phyloP scores from a whole-genome alignment of 768 basidiomycete species.

The Ramaria rubella region DNA sequence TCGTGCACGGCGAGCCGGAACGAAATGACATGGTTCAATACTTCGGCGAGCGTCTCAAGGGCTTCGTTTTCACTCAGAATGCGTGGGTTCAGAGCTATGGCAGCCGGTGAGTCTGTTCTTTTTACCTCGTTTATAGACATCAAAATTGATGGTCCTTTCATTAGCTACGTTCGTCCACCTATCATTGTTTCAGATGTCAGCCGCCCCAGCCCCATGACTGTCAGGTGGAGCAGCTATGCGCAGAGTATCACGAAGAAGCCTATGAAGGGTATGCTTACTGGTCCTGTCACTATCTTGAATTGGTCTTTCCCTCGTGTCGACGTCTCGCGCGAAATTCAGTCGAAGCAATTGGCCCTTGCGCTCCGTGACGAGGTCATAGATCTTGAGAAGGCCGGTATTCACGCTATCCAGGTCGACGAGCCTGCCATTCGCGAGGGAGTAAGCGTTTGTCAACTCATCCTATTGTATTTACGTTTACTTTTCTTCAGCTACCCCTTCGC shows the following conservation, averaged over 20 bases:
- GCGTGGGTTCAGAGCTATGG: conserved; percentile 99
- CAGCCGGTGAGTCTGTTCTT: conserved; percentile 59
- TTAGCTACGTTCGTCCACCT: conserved; percentile 91
- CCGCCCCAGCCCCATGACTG: conserved; percentile 88
- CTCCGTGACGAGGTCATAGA: conserved; percentile 98
- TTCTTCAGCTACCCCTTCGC: conserved; percentile 77
- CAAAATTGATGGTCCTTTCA: conserved; percentile 12
- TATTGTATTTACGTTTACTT: not conserved
- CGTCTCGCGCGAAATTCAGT: conserved; percentile 91
- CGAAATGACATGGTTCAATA: conserved; percentile 99
- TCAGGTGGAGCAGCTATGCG: conserved; percentile 94
- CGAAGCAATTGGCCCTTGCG: conserved; percentile 95
- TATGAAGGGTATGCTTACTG: conserved; percentile 99
- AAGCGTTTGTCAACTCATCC: conserved; percentile 26
- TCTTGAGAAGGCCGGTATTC: conserved; percentile 93
- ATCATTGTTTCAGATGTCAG: conserved; percentile 98
- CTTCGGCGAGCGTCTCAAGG: conserved; percentile 92
- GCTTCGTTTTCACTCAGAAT: conserved; percentile 98
- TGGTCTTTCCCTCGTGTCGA: conserved; percentile 99
- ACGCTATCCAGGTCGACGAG: conserved; percentile 98
- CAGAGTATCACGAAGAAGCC: conserved; percentile 89
- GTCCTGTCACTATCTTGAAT: conserved; percentile 97
- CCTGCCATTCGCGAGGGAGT: conserved; percentile 99
- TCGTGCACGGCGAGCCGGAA: conserved; percentile 98
- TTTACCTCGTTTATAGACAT: not conserved